Evolutionary conservation across 2,329 filamentous ascomycete genomes (phyloP).

Genomic region (Aspergillus udagawae): DNA sequence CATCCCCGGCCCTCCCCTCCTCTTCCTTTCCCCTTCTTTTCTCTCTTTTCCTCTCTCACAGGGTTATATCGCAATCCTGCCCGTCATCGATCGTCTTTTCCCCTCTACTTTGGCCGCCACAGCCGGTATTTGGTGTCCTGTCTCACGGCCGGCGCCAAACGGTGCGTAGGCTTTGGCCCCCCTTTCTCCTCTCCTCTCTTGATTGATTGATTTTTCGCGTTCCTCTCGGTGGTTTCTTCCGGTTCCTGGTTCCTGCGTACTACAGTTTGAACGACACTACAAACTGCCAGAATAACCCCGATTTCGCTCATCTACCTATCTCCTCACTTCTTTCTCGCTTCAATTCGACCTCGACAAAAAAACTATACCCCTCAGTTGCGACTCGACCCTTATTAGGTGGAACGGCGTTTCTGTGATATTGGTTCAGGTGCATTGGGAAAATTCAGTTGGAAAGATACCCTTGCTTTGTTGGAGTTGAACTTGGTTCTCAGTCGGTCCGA

Average conservation of each 20-base stretch:
- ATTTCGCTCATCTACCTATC: conserved; percentile 9
- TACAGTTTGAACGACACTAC: conserved; percentile 1
- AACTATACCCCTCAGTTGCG: conserved; percentile 17
- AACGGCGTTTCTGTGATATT: conserved; percentile 21
- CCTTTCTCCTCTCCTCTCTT: conserved; percentile 20
- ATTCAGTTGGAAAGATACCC: conserved; percentile 30
- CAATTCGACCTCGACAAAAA: conserved; percentile 7
- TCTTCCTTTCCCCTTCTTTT: conserved; percentile 10
- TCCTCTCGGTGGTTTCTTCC: conserved; percentile 10
- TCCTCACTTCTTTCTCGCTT: conserved; percentile 6
- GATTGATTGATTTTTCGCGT: conserved; percentile 17
- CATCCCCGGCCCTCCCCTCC: conserved; percentile 10
- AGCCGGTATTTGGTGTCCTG: conserved; percentile 45
- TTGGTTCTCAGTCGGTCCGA: conserved; percentile 23
- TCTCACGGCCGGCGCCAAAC: conserved; percentile 45
- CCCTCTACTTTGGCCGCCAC: conserved; percentile 38
- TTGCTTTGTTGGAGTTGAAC: conserved; percentile 28
- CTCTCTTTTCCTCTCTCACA: conserved; percentile 13
- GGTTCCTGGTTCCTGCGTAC: conserved; percentile 15
- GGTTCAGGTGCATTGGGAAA: conserved; percentile 23
- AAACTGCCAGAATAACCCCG: not conserved
- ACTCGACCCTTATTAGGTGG: conserved; percentile 18
- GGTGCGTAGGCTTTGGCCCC: conserved; percentile 44
- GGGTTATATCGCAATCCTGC: conserved; percentile 24
- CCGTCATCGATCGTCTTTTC: conserved; percentile 32